Base-by-base conservation (phyloP, 805 yeast genomes). In the Wickerhamiella azymoides region DNA sequence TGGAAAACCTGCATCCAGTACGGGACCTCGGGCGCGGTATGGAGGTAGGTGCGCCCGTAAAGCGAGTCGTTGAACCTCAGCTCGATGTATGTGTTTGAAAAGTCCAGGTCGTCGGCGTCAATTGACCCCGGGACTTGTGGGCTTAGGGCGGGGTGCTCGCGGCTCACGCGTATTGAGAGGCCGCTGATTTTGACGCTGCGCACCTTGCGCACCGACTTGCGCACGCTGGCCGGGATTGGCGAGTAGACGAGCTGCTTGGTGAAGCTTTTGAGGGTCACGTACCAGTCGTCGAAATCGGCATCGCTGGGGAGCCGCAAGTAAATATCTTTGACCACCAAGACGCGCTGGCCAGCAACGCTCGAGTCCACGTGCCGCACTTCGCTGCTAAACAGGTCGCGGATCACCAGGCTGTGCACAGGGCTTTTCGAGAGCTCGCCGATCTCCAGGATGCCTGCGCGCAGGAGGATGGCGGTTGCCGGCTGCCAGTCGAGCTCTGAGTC, bases 1-100 rank as follows among this genome's bases (percentile, higher is more conserved):
- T 71, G 63, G 56, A 83, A 81, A 39, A 70, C 74, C 56, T 88
- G 95, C 57, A 86, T 76, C 92, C 95, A 88, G 57, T 84, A 84
- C 1, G 94, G 88, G 46, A 70, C 69, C 0, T 60, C 52, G 39
- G 71, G 65, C 32, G 67, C 64, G 0, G 79, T 79, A 24, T 49
- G 48, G 6, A 74, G 66, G 2, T 86, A 79, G 0, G 96, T 84
- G 52, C 85, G 67, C 33, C 82, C 84, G 84, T 89, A 81, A 0
- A 80, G 76, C 40, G 74, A 68, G 16, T 74, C 78, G 80, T 92
- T 81, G 59, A 84, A 68, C 14, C 71, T 64, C 2, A 86, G 67
- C 54, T 85, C 95, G 1, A 82, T 76, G 56, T 83, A 88, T 1
- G 62, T 52, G 35, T 60, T 58, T n/a, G 43, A 36, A 27, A 58